A percentile compares a stretch with the other conserved stretches of the same genome.
Conservation (phyloP, 1,139 yeast genomes). For the Candida frijolesensis region DNA sequence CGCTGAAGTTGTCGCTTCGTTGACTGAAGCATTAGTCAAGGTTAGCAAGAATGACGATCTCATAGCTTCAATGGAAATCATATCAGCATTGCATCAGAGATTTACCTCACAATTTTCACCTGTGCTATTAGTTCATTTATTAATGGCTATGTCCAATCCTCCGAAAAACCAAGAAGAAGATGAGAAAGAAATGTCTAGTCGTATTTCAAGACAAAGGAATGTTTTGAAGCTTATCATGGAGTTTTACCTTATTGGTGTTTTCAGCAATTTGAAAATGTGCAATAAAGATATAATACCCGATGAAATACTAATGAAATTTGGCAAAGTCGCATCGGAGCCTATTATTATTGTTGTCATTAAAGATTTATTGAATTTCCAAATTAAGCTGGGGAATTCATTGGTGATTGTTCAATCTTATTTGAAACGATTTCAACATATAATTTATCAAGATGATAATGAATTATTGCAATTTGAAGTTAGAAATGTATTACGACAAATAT, state of each 20-base stretch:
- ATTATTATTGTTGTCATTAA: constrained; percentile 53
- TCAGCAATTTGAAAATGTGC: constrained; percentile 43
- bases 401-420: constrained; percentile 51
- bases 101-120: constrained; percentile 60
- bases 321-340: constrained; percentile 31
- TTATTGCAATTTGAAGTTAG: constrained; percentile 18
- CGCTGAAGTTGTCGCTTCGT: constrained; percentile 65
- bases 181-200: constrained; percentile 48
- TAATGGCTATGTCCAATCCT: constrained; percentile 48
- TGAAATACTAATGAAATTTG: constrained; percentile 20
- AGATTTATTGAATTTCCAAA: constrained; percentile 54
- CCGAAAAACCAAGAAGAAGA: constrained; percentile 22
- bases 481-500: constrained; percentile 30
- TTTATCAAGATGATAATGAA: constrained; percentile 17
- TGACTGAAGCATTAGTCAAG: constrained; percentile 63
- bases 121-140: constrained; percentile 47
- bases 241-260: constrained; percentile 62
- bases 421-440: constrained; percentile 46
- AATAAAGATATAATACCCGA: constrained; percentile 29
- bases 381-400: constrained; percentile 50
- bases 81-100: constrained; percentile 78
- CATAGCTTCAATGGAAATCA: constrained; percentile 63
- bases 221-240: constrained; percentile 62
- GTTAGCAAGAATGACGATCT: constrained; percentile 62
- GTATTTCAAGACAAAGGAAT: constrained; percentile 48